Percentiles rank a stretch among this genome's conserved stretches.
Evolutionary conservation across 2,329 filamentous ascomycete genomes (phyloP).

Genomic region (Rutstroemia sp.): DNA sequence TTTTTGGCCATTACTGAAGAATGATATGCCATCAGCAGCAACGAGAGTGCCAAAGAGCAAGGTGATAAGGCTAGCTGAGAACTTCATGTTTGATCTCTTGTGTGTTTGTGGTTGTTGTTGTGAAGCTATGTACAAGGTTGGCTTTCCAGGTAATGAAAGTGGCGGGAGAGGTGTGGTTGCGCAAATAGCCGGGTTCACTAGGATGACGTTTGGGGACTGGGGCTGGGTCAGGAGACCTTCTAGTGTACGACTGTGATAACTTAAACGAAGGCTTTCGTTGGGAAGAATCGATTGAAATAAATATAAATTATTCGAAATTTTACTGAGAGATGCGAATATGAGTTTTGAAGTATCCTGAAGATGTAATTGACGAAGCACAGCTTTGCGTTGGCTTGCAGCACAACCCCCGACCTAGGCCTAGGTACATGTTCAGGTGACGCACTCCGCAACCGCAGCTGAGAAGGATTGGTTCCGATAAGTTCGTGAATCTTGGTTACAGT

Average conservation of each 20-base stretch:
- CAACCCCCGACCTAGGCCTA: not conserved
- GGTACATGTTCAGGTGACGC: not conserved
- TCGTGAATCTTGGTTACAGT: not conserved
- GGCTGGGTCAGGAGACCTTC: slow-evolving; percentile 3
- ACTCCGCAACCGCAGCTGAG: not conserved
- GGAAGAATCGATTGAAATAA: not conserved
- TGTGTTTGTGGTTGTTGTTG: slow-evolving; percentile 3
- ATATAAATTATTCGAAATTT: not conserved
- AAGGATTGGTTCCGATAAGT: not conserved
- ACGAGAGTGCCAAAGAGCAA: slow-evolving; percentile 25
- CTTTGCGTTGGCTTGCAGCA: not conserved
- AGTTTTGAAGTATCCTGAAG: not conserved
- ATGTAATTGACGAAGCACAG: not conserved
- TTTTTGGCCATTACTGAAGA: slow-evolving; percentile 40
- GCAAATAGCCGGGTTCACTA: not conserved
- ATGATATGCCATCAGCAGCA: slow-evolving; percentile 37
- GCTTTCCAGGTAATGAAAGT: slow-evolving; percentile 4
- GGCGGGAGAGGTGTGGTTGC: slow-evolving; percentile 1
- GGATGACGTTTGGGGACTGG: slow-evolving; percentile 3
- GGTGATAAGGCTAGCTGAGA: slow-evolving; percentile 21
- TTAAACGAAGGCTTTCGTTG: not conserved
- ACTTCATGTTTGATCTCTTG: slow-evolving; percentile 25
- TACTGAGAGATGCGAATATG: not conserved
- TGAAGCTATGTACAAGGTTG: slow-evolving; percentile 6
- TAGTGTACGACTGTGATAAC: not conserved